Percentiles rank a stretch among this genome's conserved stretches.
Evolutionary conservation across 2,329 filamentous ascomycete genomes (phyloP).

Genomic region (Fusarium hainanense): DNA sequence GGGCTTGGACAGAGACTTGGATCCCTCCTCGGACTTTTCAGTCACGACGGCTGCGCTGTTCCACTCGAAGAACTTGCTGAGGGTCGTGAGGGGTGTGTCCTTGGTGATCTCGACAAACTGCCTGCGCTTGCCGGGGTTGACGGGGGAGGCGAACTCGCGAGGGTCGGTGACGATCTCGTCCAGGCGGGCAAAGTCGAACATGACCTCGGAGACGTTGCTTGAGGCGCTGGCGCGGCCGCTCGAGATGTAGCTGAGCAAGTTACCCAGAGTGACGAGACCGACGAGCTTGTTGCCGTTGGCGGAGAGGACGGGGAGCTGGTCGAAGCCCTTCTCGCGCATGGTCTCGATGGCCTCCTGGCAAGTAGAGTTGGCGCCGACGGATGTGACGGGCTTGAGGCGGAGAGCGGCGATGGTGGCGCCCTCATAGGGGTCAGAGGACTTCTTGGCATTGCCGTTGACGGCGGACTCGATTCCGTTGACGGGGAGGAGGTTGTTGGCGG

Average conservation of each 20-base stretch:
- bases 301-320: conserved; percentile 91
- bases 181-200: conserved; percentile 94
- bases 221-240: conserved; percentile 80
- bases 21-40: conserved; percentile 69
- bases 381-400: conserved; percentile 92
- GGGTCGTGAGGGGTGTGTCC: conserved; percentile 83
- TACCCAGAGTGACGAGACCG: conserved; percentile 93
- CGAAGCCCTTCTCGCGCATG: conserved; percentile 98
- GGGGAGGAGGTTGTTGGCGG: conserved; percentile 92
- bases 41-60: conserved; percentile 96
- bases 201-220: conserved; percentile 84
- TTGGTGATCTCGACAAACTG: conserved; percentile 95
- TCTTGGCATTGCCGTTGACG: conserved; percentile 51
- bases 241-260: conserved; percentile 90
- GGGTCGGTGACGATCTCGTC: conserved; percentile 93
- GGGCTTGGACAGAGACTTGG: conserved; percentile 74
- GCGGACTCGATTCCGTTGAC: conserved; percentile 62
- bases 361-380: conserved; percentile 74
- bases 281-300: conserved; percentile 78
- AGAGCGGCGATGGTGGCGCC: conserved; percentile 84
- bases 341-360: conserved; percentile 94
- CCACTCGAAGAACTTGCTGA: conserved; percentile 97
- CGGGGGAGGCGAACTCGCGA: conserved; percentile 65
- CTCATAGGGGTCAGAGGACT: conserved; percentile 74
- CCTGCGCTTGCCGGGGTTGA: conserved; percentile 60